phyloP scores from a whole-genome alignment of 2,329 filamentous ascomycete species.

The Ceratocystis ficicola region DNA sequence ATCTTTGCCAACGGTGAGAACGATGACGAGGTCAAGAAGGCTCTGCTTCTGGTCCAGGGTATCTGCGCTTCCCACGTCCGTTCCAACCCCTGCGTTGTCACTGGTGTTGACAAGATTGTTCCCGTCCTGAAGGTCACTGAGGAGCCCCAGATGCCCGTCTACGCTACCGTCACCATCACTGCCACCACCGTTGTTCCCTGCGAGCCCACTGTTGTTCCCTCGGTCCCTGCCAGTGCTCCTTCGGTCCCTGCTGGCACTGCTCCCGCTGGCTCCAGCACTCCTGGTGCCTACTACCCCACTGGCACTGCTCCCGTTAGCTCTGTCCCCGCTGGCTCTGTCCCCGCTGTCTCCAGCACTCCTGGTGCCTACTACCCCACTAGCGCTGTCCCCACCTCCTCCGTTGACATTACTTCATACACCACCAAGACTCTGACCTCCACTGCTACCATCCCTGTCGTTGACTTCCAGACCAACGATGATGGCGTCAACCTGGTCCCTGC shows the following conservation, averaged over 20 bases:
- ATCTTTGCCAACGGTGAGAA: constrained; percentile 62
- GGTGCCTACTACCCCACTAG: constrained; percentile 5
- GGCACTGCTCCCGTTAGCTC: constrained; percentile 44
- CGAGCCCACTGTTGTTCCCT: constrained; percentile 10
- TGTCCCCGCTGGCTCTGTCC: constrained; percentile 23
- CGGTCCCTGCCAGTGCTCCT: constrained; percentile 32
- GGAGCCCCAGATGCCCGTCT: constrained; percentile 7
- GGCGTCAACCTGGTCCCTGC: constrained; percentile 21
- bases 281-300: too few species aligned
- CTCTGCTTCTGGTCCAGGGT: constrained; percentile 76
- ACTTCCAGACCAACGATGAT: constrained; percentile 32
- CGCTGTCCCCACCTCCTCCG: constrained; percentile 28
- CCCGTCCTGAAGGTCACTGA: constrained; percentile 44
- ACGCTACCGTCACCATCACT: constrained; percentile 38
- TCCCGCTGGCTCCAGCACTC: constrained; percentile 40
- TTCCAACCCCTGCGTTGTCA: constrained; percentile 75
- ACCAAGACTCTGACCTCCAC: constrained; percentile 41
- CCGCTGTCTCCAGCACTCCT: constrained; percentile 22
- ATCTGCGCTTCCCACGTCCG: constrained; percentile 69
- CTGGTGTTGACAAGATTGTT: constrained; percentile 54
- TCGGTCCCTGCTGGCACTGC: constrained; percentile 37
- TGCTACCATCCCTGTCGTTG: constrained; percentile 43
- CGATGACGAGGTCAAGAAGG: constrained; percentile 53
- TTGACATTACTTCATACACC: constrained; percentile 35
- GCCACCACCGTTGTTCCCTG: constrained; percentile 28